Evolutionary conservation across 495 filamentous ascomycete genomes (phyloP).

Genomic region (Aspergillus ostianus): DNA sequence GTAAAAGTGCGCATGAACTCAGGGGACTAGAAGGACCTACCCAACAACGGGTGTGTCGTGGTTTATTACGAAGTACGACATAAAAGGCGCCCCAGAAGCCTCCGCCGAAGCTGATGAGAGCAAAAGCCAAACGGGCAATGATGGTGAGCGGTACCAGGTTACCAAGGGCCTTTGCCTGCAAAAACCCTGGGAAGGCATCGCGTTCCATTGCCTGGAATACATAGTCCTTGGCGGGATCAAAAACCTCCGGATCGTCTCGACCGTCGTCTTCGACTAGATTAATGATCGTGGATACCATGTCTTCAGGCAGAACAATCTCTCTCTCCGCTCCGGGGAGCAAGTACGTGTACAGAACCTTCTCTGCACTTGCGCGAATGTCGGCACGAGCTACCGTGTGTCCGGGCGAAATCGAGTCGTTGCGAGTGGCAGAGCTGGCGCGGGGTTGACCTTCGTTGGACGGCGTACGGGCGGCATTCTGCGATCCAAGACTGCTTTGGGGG

Average conservation of each 20-base stretch:
- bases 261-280: conserved; percentile 81
- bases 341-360: conserved; percentile 97
- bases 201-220: conserved; percentile 99
- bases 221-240: conserved; percentile 96
- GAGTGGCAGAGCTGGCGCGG: conserved; percentile 63
- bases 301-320: conserved; percentile 88
- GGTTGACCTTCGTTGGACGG: conserved; percentile 54
- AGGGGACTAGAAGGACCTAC: conserved; percentile 49
- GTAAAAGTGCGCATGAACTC: neutral
- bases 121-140: conserved; percentile 77
- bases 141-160: conserved; percentile 89
- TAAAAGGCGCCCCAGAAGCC: conserved; percentile 93
- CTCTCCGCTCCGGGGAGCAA: conserved; percentile 89
- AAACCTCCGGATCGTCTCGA: conserved; percentile 94
- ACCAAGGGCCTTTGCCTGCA: conserved; percentile 89
- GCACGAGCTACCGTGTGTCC: conserved; percentile 78
- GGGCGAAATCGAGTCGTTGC: conserved; percentile 66
- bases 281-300: conserved; percentile 78
- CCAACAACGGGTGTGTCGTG: conserved; percentile 73
- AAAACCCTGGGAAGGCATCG: conserved; percentile 95
- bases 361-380: conserved; percentile 88
- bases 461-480: conserved; percentile 41
- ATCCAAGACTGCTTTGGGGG: conserved; percentile 65
- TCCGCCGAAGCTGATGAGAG: conserved; percentile 83
- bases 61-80: conserved; percentile 83